phyloP scores from a whole-genome alignment of 139 green algal genomes.

The Raphidocelis subcapitata region DNA sequence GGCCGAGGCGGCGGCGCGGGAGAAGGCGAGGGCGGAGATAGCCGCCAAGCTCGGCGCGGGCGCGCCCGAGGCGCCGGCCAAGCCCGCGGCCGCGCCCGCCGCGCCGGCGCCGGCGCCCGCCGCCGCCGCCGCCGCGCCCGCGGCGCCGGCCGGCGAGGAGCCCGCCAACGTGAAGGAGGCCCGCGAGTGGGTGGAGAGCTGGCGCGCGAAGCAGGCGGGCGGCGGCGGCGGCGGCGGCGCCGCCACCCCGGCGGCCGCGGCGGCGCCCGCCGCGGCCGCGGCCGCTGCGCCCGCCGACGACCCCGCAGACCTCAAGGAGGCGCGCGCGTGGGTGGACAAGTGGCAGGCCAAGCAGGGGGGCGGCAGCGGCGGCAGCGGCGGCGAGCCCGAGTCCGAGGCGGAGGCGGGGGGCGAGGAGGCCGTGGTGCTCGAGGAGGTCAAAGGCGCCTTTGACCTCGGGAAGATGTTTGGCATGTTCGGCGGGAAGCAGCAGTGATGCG shows the following conservation, averaged over 20 bases:
- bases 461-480: conserved; percentile 20
- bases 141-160: background rate
- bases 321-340: conserved; percentile 43
- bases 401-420: background rate
- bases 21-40: conserved; percentile 3
- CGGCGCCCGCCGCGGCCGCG: background rate
- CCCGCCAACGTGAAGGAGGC: conserved; percentile 25
- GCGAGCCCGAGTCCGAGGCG: background rate
- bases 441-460: too few species aligned
- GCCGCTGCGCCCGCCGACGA: too few species aligned
- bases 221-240: conserved; percentile 8
- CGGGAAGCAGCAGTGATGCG: conserved; percentile 11
- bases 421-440: conserved; percentile 3
- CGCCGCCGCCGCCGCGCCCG: background rate
- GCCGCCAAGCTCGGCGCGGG: too few species aligned
- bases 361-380: conserved; percentile 12
- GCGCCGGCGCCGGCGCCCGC: background rate
- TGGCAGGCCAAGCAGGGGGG: conserved; percentile 27
- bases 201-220: conserved; percentile 5
- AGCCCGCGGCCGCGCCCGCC: conserved; percentile 5
- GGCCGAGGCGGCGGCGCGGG: conserved; percentile 11
- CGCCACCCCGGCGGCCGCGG: background rate
- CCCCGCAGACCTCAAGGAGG: conserved; percentile 37
- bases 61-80: conserved; percentile 4
- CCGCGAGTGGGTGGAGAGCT: conserved; percentile 34